Conservation (phyloP, 495 filamentous ascomycete genomes). For the Neurospora sp. region DNA sequence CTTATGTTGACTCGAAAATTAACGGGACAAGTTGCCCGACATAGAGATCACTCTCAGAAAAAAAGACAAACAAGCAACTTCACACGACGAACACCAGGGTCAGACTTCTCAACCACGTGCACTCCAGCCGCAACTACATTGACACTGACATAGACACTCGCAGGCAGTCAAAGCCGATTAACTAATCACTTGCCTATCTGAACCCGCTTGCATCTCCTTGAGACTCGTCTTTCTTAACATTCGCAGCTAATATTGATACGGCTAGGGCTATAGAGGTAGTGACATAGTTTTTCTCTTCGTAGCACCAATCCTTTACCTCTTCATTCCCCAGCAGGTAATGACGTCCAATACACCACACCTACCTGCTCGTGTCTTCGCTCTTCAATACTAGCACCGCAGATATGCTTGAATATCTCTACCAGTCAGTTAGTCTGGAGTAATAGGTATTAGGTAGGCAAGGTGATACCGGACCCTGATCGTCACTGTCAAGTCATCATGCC, state of each 20-base stretch:
- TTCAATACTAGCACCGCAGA: neutral
- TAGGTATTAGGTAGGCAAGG: neutral
- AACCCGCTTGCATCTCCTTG: too few species aligned
- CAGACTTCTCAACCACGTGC: neutral
- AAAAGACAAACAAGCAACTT: neutral
- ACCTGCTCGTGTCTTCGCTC: neutral
- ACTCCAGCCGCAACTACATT: neutral
- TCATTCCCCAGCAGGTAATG: neutral
- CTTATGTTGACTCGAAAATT: neutral
- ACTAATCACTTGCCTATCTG: neutral
- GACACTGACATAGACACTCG: neutral
- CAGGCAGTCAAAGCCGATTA: neutral
- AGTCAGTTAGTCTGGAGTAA: neutral
- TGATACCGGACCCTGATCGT: neutral
- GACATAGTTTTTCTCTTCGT: neutral
- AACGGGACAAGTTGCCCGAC: neutral
- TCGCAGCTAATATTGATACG: too few species aligned
- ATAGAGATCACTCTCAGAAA: neutral
- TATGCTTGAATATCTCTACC: neutral
- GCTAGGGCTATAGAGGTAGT: fast-evolving
- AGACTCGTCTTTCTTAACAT: too few species aligned
- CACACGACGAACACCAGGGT: neutral
- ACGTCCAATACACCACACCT: neutral
- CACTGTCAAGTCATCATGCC: neutral
- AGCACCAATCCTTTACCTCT: neutral